Evolutionary conservation across 768 basidiomycete genomes (phyloP), one percentile per base, ranked within the genome.

Genomic region (Mycena alexandri): DNA sequence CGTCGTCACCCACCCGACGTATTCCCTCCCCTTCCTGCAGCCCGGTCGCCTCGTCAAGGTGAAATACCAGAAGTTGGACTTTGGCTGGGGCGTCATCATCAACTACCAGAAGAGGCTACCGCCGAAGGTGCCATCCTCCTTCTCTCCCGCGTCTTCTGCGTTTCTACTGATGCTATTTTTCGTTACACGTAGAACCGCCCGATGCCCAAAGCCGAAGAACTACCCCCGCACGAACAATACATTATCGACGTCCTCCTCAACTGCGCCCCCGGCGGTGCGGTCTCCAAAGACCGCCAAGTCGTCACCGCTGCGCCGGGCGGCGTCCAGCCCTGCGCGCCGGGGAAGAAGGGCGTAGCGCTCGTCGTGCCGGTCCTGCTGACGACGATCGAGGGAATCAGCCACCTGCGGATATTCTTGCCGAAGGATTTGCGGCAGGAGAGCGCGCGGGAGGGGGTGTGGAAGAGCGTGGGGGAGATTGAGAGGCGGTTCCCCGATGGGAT

Each of bases 41-140:
- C 84, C 90, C 22, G 98, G 98, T 34, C 90, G 98, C 5, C 83
- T 99, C n/a, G 93, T 99, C 53, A 93, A 93, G 74, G 87, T 99
- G 72, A 93, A 93, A 75, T 87, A 98, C 76, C 88, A 91, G 69
- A 90, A 92, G 43, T 81, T 90, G 16, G 93, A 99, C 79, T 99
- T 97, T 78, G 97, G 97, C 12, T 99, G 98, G 98, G 97, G 97
- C 43, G 88, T 95, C 47, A 88, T 99, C 57, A 87, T 98, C 75
- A 96, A 95, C 76, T 98, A 90, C 74, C 91, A 93, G 76, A 98
- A 98, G 78, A 89, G 96, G 0, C 72, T 90, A 22, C 88, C 90
- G n/a, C 86, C 92, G 17, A 97, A 95, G 83, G 94, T 90, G 68
- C 24, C n/a, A n/a, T n/a, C 81, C 72, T 24, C 48, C 12, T 43